A percentile compares a stretch with the other conserved stretches of the same genome.
These are phyloP conservation scores for Coemansia sp. DNA, from an alignment of 192 early-diverging fungal species.

Conservation along the genomic window DNA sequence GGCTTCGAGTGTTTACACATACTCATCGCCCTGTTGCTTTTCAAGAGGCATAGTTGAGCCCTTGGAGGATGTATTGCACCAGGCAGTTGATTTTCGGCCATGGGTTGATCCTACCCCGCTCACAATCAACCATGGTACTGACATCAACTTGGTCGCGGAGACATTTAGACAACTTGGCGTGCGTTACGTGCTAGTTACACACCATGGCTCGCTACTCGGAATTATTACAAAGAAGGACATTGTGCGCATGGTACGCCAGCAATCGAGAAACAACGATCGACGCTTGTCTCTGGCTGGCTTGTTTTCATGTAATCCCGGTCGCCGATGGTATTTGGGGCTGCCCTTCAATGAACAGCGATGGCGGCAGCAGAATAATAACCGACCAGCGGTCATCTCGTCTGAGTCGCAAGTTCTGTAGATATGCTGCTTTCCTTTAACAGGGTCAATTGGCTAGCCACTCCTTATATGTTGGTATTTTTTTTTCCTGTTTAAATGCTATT, in stretches of 20 bases:
- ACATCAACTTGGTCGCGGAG: slow-evolving; percentile 67
- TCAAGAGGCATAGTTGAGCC: not conserved
- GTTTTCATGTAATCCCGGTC: not conserved
- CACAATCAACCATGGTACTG: slow-evolving; percentile 60
- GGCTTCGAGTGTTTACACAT: slow-evolving; percentile 21
- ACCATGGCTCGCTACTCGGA: slow-evolving; percentile 61
- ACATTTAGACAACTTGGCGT: slow-evolving; percentile 67
- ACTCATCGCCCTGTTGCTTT: slow-evolving; percentile 36
- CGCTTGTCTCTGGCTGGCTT: slow-evolving; percentile 19
- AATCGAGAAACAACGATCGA: slow-evolving; percentile 34
- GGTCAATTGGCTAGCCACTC: not conserved
- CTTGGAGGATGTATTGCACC: not conserved
- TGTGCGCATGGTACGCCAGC: slow-evolving; percentile 53
- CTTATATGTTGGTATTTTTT: not conserved
- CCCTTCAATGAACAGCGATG: not conserved
- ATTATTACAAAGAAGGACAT: slow-evolving; percentile 76
- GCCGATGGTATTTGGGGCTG: slow-evolving; percentile 1
- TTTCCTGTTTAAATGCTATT: no score
- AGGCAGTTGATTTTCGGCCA: slow-evolving; percentile 58
- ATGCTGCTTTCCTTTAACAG: not conserved
- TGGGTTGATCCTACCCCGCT: slow-evolving; percentile 72
- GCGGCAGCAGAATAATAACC: slow-evolving; percentile 5
- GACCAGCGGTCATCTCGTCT: slow-evolving; percentile 13
- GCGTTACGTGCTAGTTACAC: slow-evolving; percentile 51
- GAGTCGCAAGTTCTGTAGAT: slow-evolving; percentile 26